Evolutionary conservation across 1,284 basidiomycete species (phyloP).

Genomic region (Leccinum brunneo-olivaceum): DNA sequence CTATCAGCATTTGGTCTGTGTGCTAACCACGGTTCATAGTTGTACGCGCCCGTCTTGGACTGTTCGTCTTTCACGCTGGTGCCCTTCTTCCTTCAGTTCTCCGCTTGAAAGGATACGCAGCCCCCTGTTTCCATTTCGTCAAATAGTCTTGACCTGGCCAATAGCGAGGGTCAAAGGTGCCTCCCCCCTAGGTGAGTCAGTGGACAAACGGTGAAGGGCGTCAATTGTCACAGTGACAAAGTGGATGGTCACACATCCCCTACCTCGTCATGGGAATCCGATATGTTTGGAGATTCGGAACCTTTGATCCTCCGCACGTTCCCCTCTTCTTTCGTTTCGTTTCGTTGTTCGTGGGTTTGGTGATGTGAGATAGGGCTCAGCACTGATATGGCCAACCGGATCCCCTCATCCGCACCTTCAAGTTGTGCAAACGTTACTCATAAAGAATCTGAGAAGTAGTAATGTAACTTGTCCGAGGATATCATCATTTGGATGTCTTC

Average conservation of each 20-base stretch:
- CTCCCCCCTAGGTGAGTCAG: too few species aligned
- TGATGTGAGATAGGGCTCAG: conserved; percentile 38
- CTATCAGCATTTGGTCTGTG: conserved; percentile 5
- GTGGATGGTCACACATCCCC: conserved; percentile 1
- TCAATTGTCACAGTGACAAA: conserved; percentile 50
- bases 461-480: conserved; percentile 60
- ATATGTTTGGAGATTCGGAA: conserved; percentile 43
- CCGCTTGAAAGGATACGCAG: conserved; percentile 83
- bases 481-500: conserved; percentile 59
- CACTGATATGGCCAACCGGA: conserved; percentile 62
- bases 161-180: conserved; percentile 84
- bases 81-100: conserved; percentile 70
- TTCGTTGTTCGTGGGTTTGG: conserved; percentile 32
- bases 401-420: conserved; percentile 67
- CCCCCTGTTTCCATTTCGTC: conserved; percentile 78
- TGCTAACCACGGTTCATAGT: conserved; percentile 87
- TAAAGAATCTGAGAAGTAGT: conserved; percentile 71
- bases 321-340: conserved; percentile 39
- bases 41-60: conserved; percentile 83
- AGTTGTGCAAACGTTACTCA: conserved; percentile 64
- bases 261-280: conserved; percentile 75
- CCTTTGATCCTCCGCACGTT: conserved; percentile 77
- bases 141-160: conserved; percentile 90
- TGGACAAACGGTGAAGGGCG: conserved; percentile 88
- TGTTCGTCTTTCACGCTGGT: conserved; percentile 78